These are phyloP conservation scores for Scedosporium dehoogii DNA, from an alignment of 2,329 filamentous ascomycete species.

Conservation along the genomic window DNA sequence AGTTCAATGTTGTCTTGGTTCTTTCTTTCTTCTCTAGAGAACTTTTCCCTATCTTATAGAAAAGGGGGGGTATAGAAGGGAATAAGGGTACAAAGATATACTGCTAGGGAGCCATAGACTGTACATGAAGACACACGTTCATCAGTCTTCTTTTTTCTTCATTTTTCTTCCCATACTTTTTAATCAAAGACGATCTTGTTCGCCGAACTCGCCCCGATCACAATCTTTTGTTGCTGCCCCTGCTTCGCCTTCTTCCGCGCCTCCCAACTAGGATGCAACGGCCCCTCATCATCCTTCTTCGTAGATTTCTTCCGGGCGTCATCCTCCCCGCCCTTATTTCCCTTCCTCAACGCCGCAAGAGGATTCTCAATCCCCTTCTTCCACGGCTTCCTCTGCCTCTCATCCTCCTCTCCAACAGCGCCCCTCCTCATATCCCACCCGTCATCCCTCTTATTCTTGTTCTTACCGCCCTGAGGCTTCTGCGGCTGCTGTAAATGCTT, in stretches of 20 bases:
- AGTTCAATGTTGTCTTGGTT: neutral
- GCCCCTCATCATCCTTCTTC: conserved; percentile 38
- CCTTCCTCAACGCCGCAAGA: conserved; percentile 12
- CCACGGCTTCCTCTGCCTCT: conserved; percentile 34
- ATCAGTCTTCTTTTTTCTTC: neutral
- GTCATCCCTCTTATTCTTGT: conserved; percentile 27
- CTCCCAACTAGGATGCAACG: conserved; percentile 56
- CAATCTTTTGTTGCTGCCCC: conserved; percentile 37
- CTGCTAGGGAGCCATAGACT: neutral
- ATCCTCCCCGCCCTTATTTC: conserved; percentile 27
- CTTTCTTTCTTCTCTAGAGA: neutral
- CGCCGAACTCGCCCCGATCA: conserved; percentile 27
- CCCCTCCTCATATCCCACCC: conserved; percentile 51
- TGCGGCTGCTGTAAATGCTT: conserved; percentile 44
- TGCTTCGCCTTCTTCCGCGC: conserved; percentile 54
- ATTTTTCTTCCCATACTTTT: neutral
- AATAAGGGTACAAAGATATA: neutral
- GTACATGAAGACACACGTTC: neutral
- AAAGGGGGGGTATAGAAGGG: neutral
- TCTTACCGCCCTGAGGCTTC: conserved; percentile 21
- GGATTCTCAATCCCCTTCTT: conserved; percentile 38
- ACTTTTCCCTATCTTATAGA: neutral
- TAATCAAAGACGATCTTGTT: conserved; percentile 47
- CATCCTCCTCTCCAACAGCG: conserved; percentile 36
- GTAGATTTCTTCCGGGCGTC: conserved; percentile 15